Evolutionary conservation across 345 rosid genomes (phyloP), one percentile per base, ranked within the genome.

Genomic region (Orychophragmus violaceus): DNA sequence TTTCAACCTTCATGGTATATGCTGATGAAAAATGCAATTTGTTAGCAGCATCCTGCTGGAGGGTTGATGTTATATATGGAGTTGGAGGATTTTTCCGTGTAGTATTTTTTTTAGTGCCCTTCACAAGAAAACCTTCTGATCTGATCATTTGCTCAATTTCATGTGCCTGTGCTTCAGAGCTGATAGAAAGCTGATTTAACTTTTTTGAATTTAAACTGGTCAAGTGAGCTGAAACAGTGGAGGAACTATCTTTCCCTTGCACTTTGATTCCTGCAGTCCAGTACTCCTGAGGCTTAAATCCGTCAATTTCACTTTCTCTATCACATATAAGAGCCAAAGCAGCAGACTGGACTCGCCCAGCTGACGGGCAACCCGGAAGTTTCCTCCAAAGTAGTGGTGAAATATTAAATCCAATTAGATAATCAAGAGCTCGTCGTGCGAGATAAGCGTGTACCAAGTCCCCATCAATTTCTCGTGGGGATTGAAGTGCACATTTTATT

Each of bases 11-110:
- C 99, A 94, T 88, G 60, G 99, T 88, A 64, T 87, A 46, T 41
- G 85, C 54, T 45, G 95, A 80, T 45, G 83, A 46, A 78, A 88
- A 94, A 78, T 87, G 79, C 64, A 94, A 81, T 75, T 83, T 90
- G 79, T 84, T 90, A 70, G 96, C 95, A 68, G 99, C 99, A 84
- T 94, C 99, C 73, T 94, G 97, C 83, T 94, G 99, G 72, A 94
- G 96, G 17, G 97, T 94, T 49, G 99, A 94, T 8, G 99, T 94
- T 75, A 90, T 94, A 74, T 85, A 94, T 14, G 99, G 99, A 48
- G 95, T 80, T 18, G 99, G 98, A 51, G 97, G 87, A 54, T 88
- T 90, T 77, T 69, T 94, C 70, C 80, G 81, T 16, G 74, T 66
- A 53, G 74, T 79, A 74, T 74, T 83, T 71, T 65, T 87, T 77